phyloP scores from a whole-genome alignment of 169 alveolate genomes.

The Neospora caninum region DNA sequence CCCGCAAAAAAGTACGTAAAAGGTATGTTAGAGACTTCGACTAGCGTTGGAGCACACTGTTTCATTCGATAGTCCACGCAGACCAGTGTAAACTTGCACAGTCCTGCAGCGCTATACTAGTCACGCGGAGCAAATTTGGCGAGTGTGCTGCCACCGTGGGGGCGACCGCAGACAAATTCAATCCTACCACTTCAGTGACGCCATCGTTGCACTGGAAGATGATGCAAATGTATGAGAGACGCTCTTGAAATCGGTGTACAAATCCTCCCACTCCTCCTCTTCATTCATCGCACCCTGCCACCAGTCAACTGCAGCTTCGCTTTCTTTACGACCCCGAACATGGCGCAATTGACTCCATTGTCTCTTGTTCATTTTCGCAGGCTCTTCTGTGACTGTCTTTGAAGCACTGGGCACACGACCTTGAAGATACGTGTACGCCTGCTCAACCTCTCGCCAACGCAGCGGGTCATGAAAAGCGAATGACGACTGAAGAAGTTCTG shows the following conservation, averaged over 20 bases:
- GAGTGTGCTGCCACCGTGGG: no score
- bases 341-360: not conserved
- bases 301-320: not conserved
- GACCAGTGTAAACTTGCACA: no score
- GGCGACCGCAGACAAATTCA: no score
- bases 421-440: not conserved
- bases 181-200: not conserved
- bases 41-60: no score
- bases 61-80: no score
- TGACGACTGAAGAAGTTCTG: constrained; percentile 3
- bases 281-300: not conserved
- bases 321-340: not conserved
- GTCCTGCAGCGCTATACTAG: no score
- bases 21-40: no score
- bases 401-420: not conserved
- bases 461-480: not conserved
- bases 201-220: not conserved
- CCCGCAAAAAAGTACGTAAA: no score
- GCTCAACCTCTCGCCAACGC: not conserved
- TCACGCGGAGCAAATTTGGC: no score
- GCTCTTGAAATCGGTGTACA: constrained; percentile 27
- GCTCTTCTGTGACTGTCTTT: not conserved
- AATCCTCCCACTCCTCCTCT: not conserved
- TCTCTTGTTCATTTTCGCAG: not conserved
- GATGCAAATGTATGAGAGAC: not conserved